Base-by-base conservation (phyloP, 148 eudicot species). In the Rhododendron mucronatum region DNA sequence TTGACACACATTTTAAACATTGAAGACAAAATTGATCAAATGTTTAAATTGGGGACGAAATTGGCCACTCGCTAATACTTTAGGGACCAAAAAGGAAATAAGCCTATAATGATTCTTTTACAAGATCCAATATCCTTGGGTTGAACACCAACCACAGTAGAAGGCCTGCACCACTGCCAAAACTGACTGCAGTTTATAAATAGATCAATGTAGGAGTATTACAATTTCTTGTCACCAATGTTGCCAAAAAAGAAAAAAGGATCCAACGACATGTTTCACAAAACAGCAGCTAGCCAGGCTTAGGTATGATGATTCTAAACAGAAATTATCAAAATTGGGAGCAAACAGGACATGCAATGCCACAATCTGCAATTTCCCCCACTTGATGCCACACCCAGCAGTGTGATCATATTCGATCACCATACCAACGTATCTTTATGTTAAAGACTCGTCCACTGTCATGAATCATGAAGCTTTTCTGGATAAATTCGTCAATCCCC, bases 401-500 rank as follows among this genome's bases (percentile, higher is more conserved):
- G 30, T 41, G 61, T 1, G 20, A 61, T 61, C 12, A 59, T 2
- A 82, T 21, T 35, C 23, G 50, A 61, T 61, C 37, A 59, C 74
- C 12, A 11, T 71, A 83, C n/a, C 59, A 41, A 41, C 85, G 15
- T 15, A 14, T 44, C 55, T 44, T 33, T 23, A 10, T 5, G 65
- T 18, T 10, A 69, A 47, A 45, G 26, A 47, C 30, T 71, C 47
- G 20, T 83, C 4, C 33, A 55, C 26, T 55, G 84, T 35, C 50
- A 37, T 71, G 47, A 18, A 21, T 93, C 88, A 97, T 2, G 98
- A 94, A 51, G 89, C 67, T 89, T 95, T 97, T 86, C 99, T 91
- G 5, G 95, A 93, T 28, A 95, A 88, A 86, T 97, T 97, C 86
- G 87, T 94, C 79, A 97, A 81, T 55, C 98, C 99, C 89, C 94